Conservation (phyloP, 345 rosid species). For the Eucalyptus decipiens region DNA sequence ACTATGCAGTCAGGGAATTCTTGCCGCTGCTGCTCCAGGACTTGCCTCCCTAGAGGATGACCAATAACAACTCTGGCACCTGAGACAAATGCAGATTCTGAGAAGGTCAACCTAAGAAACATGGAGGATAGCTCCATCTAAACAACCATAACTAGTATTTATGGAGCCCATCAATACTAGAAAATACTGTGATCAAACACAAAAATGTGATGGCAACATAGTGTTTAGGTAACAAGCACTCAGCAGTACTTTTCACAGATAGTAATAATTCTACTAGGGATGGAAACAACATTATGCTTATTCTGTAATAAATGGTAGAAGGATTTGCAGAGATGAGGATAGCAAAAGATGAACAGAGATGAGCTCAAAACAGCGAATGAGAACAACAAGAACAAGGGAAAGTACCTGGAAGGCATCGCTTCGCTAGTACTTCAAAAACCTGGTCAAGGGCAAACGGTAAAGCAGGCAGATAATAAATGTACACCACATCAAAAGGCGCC, state of each 20-base stretch:
- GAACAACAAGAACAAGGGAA: neutral
- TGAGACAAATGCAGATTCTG: neutral
- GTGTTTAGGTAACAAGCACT: neutral
- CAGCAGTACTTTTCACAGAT: neutral
- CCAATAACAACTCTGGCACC: slow-evolving; percentile 80
- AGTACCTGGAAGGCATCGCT: slow-evolving; percentile 58
- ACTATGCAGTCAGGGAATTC: slow-evolving; percentile 51
- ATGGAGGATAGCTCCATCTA: neutral
- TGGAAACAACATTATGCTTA: neutral
- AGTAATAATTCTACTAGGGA: neutral
- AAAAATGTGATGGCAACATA: neutral
- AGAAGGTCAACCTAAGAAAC: neutral
- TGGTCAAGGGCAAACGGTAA: slow-evolving; percentile 56
- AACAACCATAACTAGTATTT: neutral
- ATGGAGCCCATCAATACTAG: neutral
- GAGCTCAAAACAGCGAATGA: neutral
- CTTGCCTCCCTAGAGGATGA: slow-evolving; percentile 72
- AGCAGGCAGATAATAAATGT: slow-evolving; percentile 78
- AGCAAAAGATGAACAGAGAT: neutral
- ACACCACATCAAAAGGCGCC: slow-evolving; percentile 75
- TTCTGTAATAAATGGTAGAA: neutral
- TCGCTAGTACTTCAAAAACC: slow-evolving; percentile 36
- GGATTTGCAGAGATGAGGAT: neutral
- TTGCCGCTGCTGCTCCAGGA: slow-evolving; percentile 44
- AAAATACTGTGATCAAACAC: neutral